phyloP scores from a whole-genome alignment of 352 stramenopile genomes.

The Sclerospora graminicola region DNA sequence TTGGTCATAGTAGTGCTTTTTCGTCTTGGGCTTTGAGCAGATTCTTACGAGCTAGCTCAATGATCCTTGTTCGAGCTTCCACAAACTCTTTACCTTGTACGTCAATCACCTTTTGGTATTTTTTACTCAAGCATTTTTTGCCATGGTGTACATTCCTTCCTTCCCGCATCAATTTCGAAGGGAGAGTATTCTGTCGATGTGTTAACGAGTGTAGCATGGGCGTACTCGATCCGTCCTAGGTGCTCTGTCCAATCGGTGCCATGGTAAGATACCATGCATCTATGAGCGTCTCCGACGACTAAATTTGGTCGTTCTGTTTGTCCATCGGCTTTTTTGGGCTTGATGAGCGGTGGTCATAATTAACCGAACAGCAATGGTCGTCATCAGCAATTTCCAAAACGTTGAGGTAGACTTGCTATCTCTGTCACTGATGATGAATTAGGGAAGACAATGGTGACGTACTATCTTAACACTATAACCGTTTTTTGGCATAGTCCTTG shows the following conservation, averaged over 20 bases:
- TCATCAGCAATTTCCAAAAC: neutral
- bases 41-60: slow-evolving; percentile 2
- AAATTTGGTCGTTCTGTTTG: slow-evolving; percentile 11
- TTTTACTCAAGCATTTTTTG: neutral
- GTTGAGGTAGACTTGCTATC: neutral
- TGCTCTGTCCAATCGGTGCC: neutral
- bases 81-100: too few species aligned
- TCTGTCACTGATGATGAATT: neutral
- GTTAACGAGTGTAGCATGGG: neutral
- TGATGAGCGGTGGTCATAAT: neutral
- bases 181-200: neutral
- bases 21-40: slow-evolving; percentile 1
- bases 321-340: slow-evolving; percentile 6
- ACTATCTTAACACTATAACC: neutral
- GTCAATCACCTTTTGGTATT: neutral
- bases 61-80: slow-evolving; percentile 1
- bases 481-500: neutral
- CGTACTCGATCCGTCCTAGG: neutral
- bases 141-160: neutral
- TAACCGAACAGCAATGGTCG: neutral
- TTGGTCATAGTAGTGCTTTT: slow-evolving; percentile 11
- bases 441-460: neutral
- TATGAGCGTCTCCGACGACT: slow-evolving; percentile 7
- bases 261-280: slow-evolving; percentile 7
- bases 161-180: neutral